These are phyloP conservation scores for Monilinia fructicola DNA, from an alignment of 2,329 filamentous ascomycete species.

Conservation along the genomic window DNA sequence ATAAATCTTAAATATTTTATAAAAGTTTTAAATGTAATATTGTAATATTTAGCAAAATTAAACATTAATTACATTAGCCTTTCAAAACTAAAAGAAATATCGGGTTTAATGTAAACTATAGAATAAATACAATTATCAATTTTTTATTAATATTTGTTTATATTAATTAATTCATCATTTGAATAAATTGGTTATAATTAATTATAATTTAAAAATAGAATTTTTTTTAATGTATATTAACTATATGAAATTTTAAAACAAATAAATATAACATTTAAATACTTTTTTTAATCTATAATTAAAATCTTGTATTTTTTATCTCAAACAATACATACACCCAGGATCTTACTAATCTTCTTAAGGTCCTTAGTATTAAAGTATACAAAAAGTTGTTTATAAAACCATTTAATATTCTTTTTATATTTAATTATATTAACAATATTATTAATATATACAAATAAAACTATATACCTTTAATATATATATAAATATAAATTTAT, in stretches of 20 bases:
- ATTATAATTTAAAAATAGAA: background rate
- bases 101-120: background rate
- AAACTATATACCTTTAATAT: background rate
- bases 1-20: background rate
- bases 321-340: too few species aligned
- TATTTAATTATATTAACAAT: background rate
- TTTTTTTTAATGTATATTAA: background rate
- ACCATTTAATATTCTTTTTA: background rate
- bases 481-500: background rate
- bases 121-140: background rate
- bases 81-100: background rate
- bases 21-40: background rate
- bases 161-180: background rate
- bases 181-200: background rate
- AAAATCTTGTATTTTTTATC: too few species aligned
- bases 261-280: background rate
- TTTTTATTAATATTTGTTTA: background rate
- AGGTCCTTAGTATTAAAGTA: background rate
- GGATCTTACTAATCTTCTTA: too few species aligned
- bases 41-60: background rate
- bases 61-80: background rate
- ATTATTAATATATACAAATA: background rate
- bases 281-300: too few species aligned
- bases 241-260: background rate
- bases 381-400: background rate